Evolutionary conservation across 306 rosid species (phyloP).

Genomic region (Luffa acutangula): DNA sequence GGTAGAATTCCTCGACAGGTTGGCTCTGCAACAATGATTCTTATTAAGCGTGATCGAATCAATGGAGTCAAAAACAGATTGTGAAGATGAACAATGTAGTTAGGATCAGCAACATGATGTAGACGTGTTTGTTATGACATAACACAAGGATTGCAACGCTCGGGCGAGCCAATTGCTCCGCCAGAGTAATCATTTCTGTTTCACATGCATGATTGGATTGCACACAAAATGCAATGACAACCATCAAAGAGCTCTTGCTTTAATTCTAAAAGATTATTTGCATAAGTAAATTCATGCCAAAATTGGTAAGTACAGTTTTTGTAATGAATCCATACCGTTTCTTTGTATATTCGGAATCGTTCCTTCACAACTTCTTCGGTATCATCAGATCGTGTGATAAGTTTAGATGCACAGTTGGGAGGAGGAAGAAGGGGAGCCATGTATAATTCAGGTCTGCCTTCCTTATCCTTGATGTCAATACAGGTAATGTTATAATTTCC

Average conservation of each 20-base stretch:
- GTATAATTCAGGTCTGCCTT: slow-evolving; percentile 31
- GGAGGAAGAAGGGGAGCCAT: slow-evolving; percentile 46
- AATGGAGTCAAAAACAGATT: background rate
- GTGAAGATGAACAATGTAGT: background rate
- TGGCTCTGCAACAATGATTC: slow-evolving; percentile 26
- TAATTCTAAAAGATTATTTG: background rate
- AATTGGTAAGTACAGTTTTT: background rate
- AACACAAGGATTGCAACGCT: background rate
- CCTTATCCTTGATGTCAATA: slow-evolving; percentile 33
- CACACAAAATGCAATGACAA: background rate
- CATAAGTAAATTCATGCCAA: background rate
- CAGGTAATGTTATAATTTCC: slow-evolving; percentile 35
- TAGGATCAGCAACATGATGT: background rate
- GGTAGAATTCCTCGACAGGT: slow-evolving; percentile 37
- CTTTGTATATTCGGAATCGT: slow-evolving; percentile 32
- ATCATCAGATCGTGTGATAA: slow-evolving; percentile 32
- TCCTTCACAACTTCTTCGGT: slow-evolving; percentile 37
- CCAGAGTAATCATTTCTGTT: background rate
- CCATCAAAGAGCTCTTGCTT: background rate
- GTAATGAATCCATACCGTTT: slow-evolving; percentile 20
- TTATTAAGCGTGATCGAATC: background rate
- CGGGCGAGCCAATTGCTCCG: background rate
- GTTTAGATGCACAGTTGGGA: slow-evolving; percentile 36
- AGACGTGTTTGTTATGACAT: background rate
- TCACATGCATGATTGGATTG: background rate